A percentile compares a stretch with the other conserved stretches of the same genome.
Evolutionary conservation across 306 rosid species (phyloP).

Genomic region (Oemleria cerasiformis): DNA sequence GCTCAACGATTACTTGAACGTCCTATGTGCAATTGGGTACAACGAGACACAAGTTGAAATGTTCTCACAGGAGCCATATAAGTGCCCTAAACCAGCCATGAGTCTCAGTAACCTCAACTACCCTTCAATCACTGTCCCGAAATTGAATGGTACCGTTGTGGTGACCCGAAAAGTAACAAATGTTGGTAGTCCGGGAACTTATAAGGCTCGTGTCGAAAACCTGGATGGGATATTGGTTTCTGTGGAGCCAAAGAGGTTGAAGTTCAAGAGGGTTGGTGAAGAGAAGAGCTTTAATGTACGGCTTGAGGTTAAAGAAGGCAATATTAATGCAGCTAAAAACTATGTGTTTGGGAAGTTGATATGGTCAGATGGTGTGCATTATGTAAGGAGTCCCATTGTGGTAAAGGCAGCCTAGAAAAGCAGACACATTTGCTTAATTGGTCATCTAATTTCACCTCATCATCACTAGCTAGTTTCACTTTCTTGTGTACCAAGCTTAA

Average conservation of each 20-base stretch:
- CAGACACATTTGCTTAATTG: slow-evolving; percentile 12
- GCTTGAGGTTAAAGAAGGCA: slow-evolving; percentile 35
- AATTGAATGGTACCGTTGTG: slow-evolving; percentile 47
- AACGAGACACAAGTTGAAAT: slow-evolving; percentile 42
- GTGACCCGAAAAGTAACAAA: slow-evolving; percentile 62
- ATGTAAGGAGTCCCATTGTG: slow-evolving; percentile 75
- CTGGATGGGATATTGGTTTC: slow-evolving; percentile 50
- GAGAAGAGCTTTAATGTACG: slow-evolving; percentile 54
- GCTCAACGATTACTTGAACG: slow-evolving; percentile 53
- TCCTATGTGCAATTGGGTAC: slow-evolving; percentile 70
- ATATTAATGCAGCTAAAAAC: slow-evolving; percentile 23
- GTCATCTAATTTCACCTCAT: slow-evolving; percentile 15
- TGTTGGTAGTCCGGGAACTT: slow-evolving; percentile 71
- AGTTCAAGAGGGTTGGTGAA: slow-evolving; percentile 59
- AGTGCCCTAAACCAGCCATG: slow-evolving; percentile 35
- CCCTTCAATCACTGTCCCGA: slow-evolving; percentile 82
- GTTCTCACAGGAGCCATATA: slow-evolving; percentile 40
- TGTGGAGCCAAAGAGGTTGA: slow-evolving; percentile 59
- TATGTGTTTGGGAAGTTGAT: slow-evolving; percentile 67
- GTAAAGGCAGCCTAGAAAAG: slow-evolving; percentile 43
- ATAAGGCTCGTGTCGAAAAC: slow-evolving; percentile 36
- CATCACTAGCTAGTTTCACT: not conserved
- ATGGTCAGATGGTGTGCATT: slow-evolving; percentile 82
- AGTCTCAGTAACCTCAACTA: slow-evolving; percentile 59
- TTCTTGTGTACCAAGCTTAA: not conserved